A percentile compares a stretch with the other conserved stretches of the same genome.
Conservation (phyloP, 208 protist species). For the Endotrypanum monterogeii region DNA sequence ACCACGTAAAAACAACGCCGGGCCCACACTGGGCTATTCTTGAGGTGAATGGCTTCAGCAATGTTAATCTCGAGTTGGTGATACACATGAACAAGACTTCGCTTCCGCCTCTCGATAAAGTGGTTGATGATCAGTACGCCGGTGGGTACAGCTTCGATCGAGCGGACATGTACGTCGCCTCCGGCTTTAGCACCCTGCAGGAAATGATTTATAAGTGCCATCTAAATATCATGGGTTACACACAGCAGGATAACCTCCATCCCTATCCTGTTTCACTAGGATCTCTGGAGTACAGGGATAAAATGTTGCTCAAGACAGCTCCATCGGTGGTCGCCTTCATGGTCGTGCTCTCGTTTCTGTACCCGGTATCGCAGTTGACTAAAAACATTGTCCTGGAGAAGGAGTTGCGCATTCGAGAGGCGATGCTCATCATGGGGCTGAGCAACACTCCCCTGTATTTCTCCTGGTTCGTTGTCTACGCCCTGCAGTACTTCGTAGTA, state of each 20-base stretch:
- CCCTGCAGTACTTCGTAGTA: slow-evolving; percentile 49
- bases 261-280: slow-evolving; percentile 37
- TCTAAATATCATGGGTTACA: slow-evolving; percentile 31
- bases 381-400: slow-evolving; percentile 86
- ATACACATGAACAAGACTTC: slow-evolving; percentile 48
- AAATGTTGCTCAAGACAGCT: slow-evolving; percentile 47
- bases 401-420: slow-evolving; percentile 82
- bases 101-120: slow-evolving; percentile 34
- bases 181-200: slow-evolving; percentile 56
- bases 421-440: slow-evolving; percentile 91
- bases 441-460: slow-evolving; percentile 55
- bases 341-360: slow-evolving; percentile 74
- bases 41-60: slow-evolving; percentile 40
- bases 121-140: slow-evolving; percentile 29
- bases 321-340: slow-evolving; percentile 58
- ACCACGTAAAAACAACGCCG: slow-evolving; percentile 19
- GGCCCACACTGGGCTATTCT: slow-evolving; percentile 45
- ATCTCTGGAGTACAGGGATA: slow-evolving; percentile 35
- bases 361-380: slow-evolving; percentile 75
- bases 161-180: slow-evolving; percentile 45
- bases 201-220: slow-evolving; percentile 42
- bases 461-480: slow-evolving; percentile 59
- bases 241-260: slow-evolving; percentile 26
- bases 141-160: slow-evolving; percentile 41
- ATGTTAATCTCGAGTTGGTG: slow-evolving; percentile 45